Evolutionary conservation across 1,284 basidiomycete species (phyloP).

Genomic region (Grifola frondosa): DNA sequence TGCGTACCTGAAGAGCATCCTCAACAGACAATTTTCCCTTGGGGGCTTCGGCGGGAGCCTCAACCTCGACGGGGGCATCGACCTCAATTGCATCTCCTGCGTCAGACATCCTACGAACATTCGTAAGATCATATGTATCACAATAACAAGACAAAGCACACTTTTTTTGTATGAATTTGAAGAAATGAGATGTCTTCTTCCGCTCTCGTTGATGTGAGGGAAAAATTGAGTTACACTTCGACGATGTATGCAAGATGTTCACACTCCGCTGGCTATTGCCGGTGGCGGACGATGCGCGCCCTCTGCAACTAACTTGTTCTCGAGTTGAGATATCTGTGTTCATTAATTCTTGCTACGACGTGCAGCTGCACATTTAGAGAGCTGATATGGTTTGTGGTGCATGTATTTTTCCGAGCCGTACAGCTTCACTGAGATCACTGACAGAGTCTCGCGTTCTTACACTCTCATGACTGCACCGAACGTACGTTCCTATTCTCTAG

Average conservation of each 20-base stretch:
- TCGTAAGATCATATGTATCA: not conserved
- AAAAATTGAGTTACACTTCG: conserved; percentile 44
- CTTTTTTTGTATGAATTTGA: conserved; percentile 43
- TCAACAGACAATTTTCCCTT: conserved; percentile 96
- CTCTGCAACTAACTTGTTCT: too few species aligned
- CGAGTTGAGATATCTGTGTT: too few species aligned
- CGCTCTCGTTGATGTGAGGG: conserved; percentile 81
- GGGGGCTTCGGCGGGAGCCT: conserved; percentile 81
- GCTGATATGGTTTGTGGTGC: not conserved
- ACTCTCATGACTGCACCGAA: conserved; percentile 71
- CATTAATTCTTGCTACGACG: not conserved
- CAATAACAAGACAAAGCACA: conserved; percentile 28
- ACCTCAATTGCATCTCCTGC: conserved; percentile 94
- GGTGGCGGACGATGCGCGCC: conserved; percentile 6
- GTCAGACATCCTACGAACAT: conserved; percentile 83
- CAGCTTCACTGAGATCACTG: conserved; percentile 9
- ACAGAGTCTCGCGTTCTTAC: conserved; percentile 73
- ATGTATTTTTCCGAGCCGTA: too few species aligned
- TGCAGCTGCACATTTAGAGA: not conserved
- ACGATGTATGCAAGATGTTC: conserved; percentile 32
- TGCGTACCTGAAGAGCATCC: conserved; percentile 93
- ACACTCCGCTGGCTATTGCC: conserved; percentile 49
- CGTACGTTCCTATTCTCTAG: conserved; percentile 43
- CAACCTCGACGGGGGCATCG: conserved; percentile 77
- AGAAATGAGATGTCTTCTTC: conserved; percentile 77